Conservation (phyloP, 2,329 filamentous ascomycete genomes). For the Colletotrichum sp. region DNA sequence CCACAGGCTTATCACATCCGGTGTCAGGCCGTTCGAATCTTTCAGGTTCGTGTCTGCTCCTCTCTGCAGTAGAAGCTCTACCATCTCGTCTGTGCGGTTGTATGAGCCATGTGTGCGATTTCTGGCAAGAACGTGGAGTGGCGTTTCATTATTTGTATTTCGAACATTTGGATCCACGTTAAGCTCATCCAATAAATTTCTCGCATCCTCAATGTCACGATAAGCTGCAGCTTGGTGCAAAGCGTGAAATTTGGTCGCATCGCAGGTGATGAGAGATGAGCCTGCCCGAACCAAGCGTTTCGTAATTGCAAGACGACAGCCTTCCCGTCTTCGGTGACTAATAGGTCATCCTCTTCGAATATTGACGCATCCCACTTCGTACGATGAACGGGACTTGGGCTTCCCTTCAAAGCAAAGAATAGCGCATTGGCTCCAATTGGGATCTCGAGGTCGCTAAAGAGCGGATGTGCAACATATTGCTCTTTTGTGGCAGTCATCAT, state of each 20-base stretch:
- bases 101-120: not conserved
- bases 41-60: not conserved
- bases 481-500: not conserved
- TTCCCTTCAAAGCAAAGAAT: not conserved
- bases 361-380: not conserved
- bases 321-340: not conserved
- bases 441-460: not conserved
- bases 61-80: not conserved
- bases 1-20: fast-evolving
- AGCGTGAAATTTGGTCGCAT: not conserved
- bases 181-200: not conserved
- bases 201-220: not conserved
- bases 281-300: not conserved
- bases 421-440: not conserved
- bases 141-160: not conserved
- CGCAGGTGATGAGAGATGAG: not conserved
- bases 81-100: fast-evolving
- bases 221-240: not conserved
- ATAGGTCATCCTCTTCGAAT: not conserved
- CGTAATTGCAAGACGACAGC: not conserved
- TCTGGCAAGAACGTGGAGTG: not conserved
- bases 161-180: not conserved
- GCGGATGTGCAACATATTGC: not conserved
- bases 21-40: not conserved
- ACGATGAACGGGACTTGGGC: not conserved